A percentile compares a stretch with the other conserved stretches of the same genome.
Evolutionary conservation across 2,329 filamentous ascomycete species (phyloP).

Genomic region (Aspergillus aculeatus): DNA sequence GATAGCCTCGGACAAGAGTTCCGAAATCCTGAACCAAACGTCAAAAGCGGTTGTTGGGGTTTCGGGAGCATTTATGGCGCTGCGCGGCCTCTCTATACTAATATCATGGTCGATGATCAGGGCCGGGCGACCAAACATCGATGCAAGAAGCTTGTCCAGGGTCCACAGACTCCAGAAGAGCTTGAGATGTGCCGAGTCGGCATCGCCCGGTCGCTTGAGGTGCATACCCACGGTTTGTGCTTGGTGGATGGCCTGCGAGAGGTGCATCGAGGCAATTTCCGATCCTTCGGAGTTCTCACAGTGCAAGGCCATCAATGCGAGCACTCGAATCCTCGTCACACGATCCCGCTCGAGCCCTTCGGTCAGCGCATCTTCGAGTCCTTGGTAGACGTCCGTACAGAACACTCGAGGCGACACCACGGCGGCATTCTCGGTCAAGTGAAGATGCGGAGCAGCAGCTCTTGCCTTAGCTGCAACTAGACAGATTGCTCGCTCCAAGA

Average conservation of each 20-base stretch:
- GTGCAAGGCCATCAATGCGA: conserved; percentile 43
- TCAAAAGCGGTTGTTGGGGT: conserved; percentile 29
- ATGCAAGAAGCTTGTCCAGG: conserved; percentile 43
- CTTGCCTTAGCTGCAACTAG: conserved; percentile 41
- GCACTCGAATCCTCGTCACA: conserved; percentile 37
- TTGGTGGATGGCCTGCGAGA: conserved; percentile 44
- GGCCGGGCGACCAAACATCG: conserved; percentile 41
- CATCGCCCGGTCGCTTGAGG: conserved; percentile 36
- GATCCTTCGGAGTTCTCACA: conserved; percentile 42
- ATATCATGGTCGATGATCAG: conserved; percentile 42
- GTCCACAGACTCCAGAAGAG: conserved; percentile 45
- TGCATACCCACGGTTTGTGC: conserved; percentile 43
- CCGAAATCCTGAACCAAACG: conserved; percentile 40
- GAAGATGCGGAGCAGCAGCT: conserved; percentile 29
- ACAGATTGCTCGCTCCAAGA: conserved; percentile 42
- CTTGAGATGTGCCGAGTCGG: conserved; percentile 27
- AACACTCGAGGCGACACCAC: conserved; percentile 35
- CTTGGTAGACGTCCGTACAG: conserved; percentile 39
- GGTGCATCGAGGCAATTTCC: conserved; percentile 40
- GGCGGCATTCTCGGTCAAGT: conserved; percentile 29
- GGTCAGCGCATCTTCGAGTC: conserved; percentile 38
- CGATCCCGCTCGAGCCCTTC: conserved; percentile 39
- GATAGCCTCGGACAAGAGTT: conserved; percentile 39
- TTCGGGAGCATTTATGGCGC: conserved; percentile 7
- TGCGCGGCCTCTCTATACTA: conserved; percentile 32